Percentiles rank a stretch among this genome's conserved stretches.
Evolutionary conservation across 2,329 filamentous ascomycete species (phyloP).

Genomic region (Leptographium procerum): DNA sequence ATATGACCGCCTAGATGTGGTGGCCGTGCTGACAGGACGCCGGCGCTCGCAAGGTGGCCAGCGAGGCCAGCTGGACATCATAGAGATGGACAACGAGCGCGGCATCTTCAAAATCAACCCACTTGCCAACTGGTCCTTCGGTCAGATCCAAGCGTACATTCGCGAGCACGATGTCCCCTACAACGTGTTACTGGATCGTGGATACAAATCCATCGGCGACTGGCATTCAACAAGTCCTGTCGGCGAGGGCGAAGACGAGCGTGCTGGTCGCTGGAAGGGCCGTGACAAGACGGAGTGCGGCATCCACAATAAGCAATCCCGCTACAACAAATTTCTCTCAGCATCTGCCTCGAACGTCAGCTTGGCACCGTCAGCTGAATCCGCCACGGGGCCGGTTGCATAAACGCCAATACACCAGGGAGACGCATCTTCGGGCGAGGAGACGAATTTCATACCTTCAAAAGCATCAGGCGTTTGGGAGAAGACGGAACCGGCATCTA

Average conservation of each 20-base stretch:
- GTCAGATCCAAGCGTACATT: slow-evolving; percentile 81
- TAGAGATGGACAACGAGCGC: slow-evolving; percentile 80
- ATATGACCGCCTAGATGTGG: slow-evolving; percentile 76
- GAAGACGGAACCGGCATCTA: neutral
- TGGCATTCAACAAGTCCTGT: slow-evolving; percentile 96
- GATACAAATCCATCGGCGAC: slow-evolving; percentile 98
- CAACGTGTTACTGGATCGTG: slow-evolving; percentile 78
- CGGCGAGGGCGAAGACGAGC: slow-evolving; percentile 84
- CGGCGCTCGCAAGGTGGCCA: slow-evolving; percentile 87
- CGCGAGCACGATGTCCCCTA: slow-evolving; percentile 81
- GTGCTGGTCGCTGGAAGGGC: slow-evolving; percentile 93
- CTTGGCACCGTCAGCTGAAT: neutral
- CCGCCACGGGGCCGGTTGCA: neutral
- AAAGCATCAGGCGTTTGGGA: neutral
- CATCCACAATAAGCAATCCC: slow-evolving; percentile 94
- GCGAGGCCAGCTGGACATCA: slow-evolving; percentile 77
- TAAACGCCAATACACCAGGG: neutral
- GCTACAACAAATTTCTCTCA: slow-evolving; percentile 73
- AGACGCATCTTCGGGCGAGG: too few species aligned
- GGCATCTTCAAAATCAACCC: slow-evolving; percentile 97
- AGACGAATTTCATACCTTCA: neutral
- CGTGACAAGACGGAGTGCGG: slow-evolving; percentile 94
- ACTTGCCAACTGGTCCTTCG: slow-evolving; percentile 85
- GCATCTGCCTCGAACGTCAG: neutral
- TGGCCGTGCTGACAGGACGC: slow-evolving; percentile 84